Base-by-base conservation (phyloP, 495 filamentous ascomycete species). In the Xylaria nigripes region DNA sequence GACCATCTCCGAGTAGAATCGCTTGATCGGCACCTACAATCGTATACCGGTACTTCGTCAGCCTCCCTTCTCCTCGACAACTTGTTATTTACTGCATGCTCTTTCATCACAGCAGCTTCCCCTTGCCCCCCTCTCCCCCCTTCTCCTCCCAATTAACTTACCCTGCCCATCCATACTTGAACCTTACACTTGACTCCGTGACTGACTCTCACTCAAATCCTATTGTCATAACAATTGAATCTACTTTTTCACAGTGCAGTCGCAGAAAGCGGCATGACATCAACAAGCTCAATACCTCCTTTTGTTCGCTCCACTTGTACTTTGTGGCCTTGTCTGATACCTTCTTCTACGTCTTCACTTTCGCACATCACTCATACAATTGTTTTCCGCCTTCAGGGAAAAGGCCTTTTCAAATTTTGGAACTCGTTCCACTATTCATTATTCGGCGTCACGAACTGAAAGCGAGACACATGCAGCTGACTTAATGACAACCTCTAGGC, bases 401-500 rank as follows among this genome's bases (percentile, higher is more conserved):
- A 16, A 6, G 22, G 9, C 7, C 15, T 8, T 40, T 38, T 5
- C 4, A 36, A n/a, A 16, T 24, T 5, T 8, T 5, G n/a, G 10
- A n/a, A 24, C 45, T 38, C 18, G 23, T 40, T 6, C 25, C 9
- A 18, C 18, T 13, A 12, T 18, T 15, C 21, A 5, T 38, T 13
- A 12, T 54, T 40, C 27, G 43, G 19, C 18, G 21, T 18, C 9
- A 13, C 15, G n/a, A 24, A 42, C 13, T 18, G 19, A 29, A 25
- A 8, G 19, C 44, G 23, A 45, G 34, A 38, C 12, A 38, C 12
- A 42, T 45, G 22, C 32, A 54, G 18, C 32, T 47, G 24, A 54
- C 36, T 45, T 15, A 25, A 30, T 25, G n/a, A 30, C 10, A 25
- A 27, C 23, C 45, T 54, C 51, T 48, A 54, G 51, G 34, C 44